These are phyloP conservation scores for Aphanomyces astaci DNA, from an alignment of 352 stramenopile genomes.

Conservation along the genomic window DNA sequence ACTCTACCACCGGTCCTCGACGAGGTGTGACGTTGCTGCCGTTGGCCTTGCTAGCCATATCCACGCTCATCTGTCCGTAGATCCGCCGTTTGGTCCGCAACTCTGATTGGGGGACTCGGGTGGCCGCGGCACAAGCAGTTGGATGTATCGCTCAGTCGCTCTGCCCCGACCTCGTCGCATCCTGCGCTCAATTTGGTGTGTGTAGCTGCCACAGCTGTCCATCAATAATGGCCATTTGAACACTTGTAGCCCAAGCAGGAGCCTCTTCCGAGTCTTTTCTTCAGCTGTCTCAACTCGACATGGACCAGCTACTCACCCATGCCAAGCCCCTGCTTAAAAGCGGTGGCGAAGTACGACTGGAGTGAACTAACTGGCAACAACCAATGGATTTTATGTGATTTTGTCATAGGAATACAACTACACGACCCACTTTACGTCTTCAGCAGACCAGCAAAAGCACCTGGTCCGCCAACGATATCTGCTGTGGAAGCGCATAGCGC, in stretches of 20 bases:
- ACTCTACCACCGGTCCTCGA: constrained; percentile 48
- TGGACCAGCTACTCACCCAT: constrained; percentile 45
- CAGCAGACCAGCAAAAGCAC: constrained; percentile 42
- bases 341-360: constrained; percentile 49
- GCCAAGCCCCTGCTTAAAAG: constrained; percentile 61
- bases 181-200: constrained; percentile 31
- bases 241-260: constrained; percentile 29
- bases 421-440: constrained; percentile 39
- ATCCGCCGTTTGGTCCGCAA: constrained; percentile 45
- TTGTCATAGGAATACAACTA: constrained; percentile 78
- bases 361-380: not conserved
- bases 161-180: not conserved
- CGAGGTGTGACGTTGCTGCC: constrained; percentile 23
- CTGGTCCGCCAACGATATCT: constrained; percentile 56
- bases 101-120: constrained; percentile 58
- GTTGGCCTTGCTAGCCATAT: not conserved
- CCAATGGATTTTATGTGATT: not conserved
- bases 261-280: constrained; percentile 34
- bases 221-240: too few species aligned
- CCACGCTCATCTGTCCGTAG: constrained; percentile 25
- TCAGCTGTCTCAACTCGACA: constrained; percentile 43
- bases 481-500: constrained; percentile 58
- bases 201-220: constrained; percentile 32
- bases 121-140: constrained; percentile 58
- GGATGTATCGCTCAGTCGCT: constrained; percentile 41